A percentile compares a stretch with the other conserved stretches of the same genome.
Conservation (phyloP, 2,329 filamentous ascomycete species). For the Talaromyces sp. region DNA sequence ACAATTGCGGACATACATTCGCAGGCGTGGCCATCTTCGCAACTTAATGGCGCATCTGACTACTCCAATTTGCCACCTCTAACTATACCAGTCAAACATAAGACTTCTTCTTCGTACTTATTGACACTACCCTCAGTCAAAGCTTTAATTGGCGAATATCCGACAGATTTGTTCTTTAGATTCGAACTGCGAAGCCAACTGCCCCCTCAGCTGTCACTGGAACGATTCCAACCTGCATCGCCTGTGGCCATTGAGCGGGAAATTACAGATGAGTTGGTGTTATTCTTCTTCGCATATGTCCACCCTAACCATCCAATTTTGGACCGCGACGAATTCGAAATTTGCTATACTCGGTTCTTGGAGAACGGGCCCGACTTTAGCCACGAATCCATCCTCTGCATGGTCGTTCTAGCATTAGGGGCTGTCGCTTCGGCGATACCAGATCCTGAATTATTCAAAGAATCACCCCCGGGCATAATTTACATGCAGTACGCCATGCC, state of each 20-base stretch:
- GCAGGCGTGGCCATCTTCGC: not conserved
- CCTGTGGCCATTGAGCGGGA: constrained; percentile 21
- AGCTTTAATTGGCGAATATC: constrained; percentile 11
- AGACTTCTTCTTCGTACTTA: constrained; percentile 13
- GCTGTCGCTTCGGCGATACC: constrained; percentile 25
- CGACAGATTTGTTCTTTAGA: constrained; percentile 15
- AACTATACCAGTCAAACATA: constrained; percentile 15
- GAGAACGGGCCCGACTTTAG: constrained; percentile 25
- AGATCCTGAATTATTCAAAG: constrained; percentile 21
- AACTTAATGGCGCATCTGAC: not conserved
- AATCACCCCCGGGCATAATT: constrained; percentile 30
- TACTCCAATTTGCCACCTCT: constrained; percentile 13
- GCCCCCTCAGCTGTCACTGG: constrained; percentile 24
- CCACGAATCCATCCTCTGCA: constrained; percentile 32
- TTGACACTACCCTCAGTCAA: constrained; percentile 11
- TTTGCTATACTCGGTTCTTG: constrained; percentile 27
- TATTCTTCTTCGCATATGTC: constrained; percentile 6
- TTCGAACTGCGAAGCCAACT: constrained; percentile 28
- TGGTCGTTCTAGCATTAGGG: constrained; percentile 34
- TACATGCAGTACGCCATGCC: constrained; percentile 35
- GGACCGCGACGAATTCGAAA: constrained; percentile 20
- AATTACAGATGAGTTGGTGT: constrained; percentile 8
- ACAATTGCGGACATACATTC: not conserved
- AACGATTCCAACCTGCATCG: not conserved
- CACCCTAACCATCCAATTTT: constrained; percentile 11